Evolutionary conservation across 768 basidiomycete genomes (phyloP).

Genomic region (Sporobolomyces pararoseus): DNA sequence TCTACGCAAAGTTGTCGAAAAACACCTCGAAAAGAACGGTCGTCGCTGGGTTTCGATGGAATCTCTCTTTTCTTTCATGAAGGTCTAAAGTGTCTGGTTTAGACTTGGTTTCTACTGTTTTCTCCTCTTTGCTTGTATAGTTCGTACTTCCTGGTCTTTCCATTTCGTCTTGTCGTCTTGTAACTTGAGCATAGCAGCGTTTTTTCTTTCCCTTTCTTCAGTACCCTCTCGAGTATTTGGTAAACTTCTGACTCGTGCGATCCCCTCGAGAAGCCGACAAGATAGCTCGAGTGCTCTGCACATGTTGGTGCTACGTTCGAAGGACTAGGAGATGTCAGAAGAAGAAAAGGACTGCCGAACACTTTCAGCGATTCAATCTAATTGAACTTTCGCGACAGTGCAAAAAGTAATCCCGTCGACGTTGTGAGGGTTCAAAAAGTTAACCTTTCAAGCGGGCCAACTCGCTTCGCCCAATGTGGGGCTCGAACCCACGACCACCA

Average conservation of each 20-base stretch:
- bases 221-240: no score
- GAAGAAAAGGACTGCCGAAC: no score
- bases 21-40: conserved; percentile 80
- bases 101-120: not conserved
- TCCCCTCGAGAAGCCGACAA: no score
- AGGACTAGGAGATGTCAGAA: no score
- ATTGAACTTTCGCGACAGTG: no score
- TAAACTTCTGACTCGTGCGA: no score
- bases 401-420: no score
- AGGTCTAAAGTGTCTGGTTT: not conserved
- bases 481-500: conserved; percentile 39
- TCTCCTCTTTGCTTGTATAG: not conserved
- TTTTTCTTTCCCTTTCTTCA: not conserved
- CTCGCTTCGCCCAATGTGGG: conserved; percentile 38
- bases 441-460: no score
- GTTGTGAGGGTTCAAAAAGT: conserved; percentile 7
- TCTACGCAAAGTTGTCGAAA: conserved; percentile 63
- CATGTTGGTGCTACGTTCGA: no score
- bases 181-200: conserved; percentile 9
- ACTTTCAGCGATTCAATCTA: no score
- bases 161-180: not conserved
- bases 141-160: not conserved
- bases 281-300: no score
- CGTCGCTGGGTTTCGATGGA: conserved; percentile 83
- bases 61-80: conserved; percentile 66